Evolutionary conservation across 2,329 filamentous ascomycete species (phyloP), one percentile per base, ranked within the genome.

Genomic region (Diaporthe eres): DNA sequence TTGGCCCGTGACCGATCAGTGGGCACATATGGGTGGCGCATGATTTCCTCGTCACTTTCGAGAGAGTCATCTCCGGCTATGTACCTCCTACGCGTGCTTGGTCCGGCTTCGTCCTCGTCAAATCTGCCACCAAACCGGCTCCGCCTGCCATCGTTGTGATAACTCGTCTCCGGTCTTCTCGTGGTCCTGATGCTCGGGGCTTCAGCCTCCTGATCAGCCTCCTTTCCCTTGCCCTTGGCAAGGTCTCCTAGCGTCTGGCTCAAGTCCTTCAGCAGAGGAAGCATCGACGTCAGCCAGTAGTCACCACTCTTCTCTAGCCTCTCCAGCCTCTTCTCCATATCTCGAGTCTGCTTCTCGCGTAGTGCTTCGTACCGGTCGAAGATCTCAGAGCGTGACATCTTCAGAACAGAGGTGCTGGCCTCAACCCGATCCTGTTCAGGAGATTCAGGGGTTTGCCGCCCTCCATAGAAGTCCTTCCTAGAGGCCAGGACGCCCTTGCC

Each of bases 241-340:
- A 76, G 17, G 8, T 61, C 39, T 4, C 55, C 81, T 31, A 87
- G 79, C 8, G 81, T 82, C 31, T 82, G 81, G 78, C 86, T 85
- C 44, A 89, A 81, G 44, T 84, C 85, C 49, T 87, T 84, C 53
- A 89, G 81, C 5, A 89, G 82, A 5, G 87, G 85, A 2, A 86
- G 81, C 37, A 90, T 79, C 3, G 87, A 85, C 19, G 84, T 82
- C 57, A 87, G 80, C 85, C 86, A 86, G 4, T 86, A 80, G 53
- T 89, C 87, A 55, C 86, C 85, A 67, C 87, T 86, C 22, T 83
- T 82, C 80, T 90, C 88, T 2, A 90, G 82, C 22, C 83, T 82
- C 9, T 85, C 84, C 17, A 90, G 80, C 1, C 88, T 85, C 15
- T 83, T 83, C 77, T 89, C 87, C 81, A 89, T 86, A 53, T 90